Base-by-base conservation (phyloP, 371 early-diverging fungal species). In the Rhizopus stolonifer region DNA sequence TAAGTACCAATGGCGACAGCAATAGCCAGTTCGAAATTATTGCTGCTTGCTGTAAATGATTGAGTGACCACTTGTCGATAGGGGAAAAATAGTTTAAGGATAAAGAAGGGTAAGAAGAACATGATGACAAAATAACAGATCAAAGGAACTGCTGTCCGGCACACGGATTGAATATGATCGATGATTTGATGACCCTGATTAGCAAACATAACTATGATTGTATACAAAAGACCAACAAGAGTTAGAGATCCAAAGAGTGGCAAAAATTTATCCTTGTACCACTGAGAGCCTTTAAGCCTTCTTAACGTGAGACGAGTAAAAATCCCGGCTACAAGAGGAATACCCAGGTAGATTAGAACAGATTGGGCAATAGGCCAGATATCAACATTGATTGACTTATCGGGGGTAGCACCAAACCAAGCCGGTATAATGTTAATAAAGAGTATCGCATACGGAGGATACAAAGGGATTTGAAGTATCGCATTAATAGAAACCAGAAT, bases 21-120 rank as follows among this genome's bases (percentile, higher is more conserved):
- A 45, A 90, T 87, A 23, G 91, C 88, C 17, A 90, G 60, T 53
- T 90, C 91, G 61, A 90, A 90, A 39, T 88, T 88, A 58, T 89
- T 89, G 52, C 80, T 78, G 6, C 85, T 76, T 0, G 88, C 88
- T 1, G 89, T 90, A 54, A 90, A 88, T 33, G 82, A 53, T 51
- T 85, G 87, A 5, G 85, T 79, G 1, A 74, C 83, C 3, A 82
- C 73, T 13, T 77, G 52, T 1, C 58, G 60, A 54, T 85, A 85
- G 0, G 82, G 70, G 36, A 56, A 57, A 0, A 74, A 17, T 1
- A 47, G 25, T 21, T 68, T 56, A 3, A 74, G 50, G 1, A 73
- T 34, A 24, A 65, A 65, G 50, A 87, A 68, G 5, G 85, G 74
- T 4, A 65, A 46, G 26, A 78, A 69, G 50, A 84, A 89, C 54